Percentiles rank a stretch among this genome's conserved stretches.
phyloP scores from a whole-genome alignment of 108 stramenopile species.

The Phaeodactylum tricornutum region DNA sequence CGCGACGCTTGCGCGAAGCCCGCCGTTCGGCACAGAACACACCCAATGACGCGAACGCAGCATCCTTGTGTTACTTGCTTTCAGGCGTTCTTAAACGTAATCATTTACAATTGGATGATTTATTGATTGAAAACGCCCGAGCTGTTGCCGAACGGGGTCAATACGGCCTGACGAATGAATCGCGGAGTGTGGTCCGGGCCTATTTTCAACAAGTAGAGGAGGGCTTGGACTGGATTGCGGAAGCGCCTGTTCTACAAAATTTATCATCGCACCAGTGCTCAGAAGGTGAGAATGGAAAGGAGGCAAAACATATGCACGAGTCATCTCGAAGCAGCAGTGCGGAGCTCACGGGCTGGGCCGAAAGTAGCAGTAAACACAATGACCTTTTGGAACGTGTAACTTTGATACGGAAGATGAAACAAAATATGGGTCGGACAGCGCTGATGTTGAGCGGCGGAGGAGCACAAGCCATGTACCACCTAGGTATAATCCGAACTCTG shows the following conservation, averaged over 20 bases:
- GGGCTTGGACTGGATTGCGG: slow-evolving; percentile 60
- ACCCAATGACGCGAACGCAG: not conserved
- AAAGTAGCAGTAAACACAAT: not conserved
- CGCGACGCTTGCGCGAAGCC: slow-evolving; percentile 49
- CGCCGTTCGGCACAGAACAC: slow-evolving; percentile 27
- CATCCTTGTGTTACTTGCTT: slow-evolving; percentile 48
- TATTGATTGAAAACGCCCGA: slow-evolving; percentile 56
- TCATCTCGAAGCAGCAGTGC: too few species aligned
- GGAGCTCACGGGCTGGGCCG: too few species aligned
- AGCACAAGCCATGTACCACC: slow-evolving; percentile 90
- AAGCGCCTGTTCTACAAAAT: slow-evolving; percentile 10
- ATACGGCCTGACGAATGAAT: slow-evolving; percentile 40
- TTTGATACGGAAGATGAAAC: slow-evolving; percentile 71
- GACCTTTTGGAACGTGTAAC: slow-evolving; percentile 43
- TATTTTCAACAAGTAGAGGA: slow-evolving; percentile 68
- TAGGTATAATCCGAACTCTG: slow-evolving; percentile 80
- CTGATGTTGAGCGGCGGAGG: slow-evolving; percentile 89
- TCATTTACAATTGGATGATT: slow-evolving; percentile 79
- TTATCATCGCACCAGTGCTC: not conserved
- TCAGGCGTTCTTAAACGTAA: slow-evolving; percentile 83
- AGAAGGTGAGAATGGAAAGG: not conserved
- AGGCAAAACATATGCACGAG: not conserved
- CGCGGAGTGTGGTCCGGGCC: slow-evolving; percentile 46
- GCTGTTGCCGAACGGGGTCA: slow-evolving; percentile 62
- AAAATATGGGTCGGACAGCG: slow-evolving; percentile 84